These are phyloP conservation scores for Pyronema omphalodes DNA, from an alignment of 495 filamentous ascomycete genomes.

Conservation along the genomic window DNA sequence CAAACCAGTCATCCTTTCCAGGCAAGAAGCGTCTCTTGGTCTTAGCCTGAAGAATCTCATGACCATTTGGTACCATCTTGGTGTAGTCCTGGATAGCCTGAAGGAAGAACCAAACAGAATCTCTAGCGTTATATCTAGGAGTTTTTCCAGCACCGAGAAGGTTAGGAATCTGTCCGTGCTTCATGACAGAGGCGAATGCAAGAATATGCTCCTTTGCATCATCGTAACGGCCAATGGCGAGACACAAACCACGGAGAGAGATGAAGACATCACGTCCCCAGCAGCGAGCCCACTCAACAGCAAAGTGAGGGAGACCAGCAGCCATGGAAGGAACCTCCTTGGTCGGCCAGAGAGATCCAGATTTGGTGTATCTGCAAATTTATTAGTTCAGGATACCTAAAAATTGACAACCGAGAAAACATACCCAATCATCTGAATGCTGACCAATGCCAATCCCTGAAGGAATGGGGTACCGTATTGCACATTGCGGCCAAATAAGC, in stretches of 20 bases:
- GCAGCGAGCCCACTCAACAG: conserved; percentile 81
- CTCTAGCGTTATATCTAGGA: conserved; percentile 93
- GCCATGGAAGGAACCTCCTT: conserved; percentile 73
- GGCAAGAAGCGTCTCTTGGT: conserved; percentile 80
- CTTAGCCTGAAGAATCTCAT: conserved; percentile 52
- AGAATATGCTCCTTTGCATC: conserved; percentile 87
- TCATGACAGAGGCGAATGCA: conserved; percentile 89
- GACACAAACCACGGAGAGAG: conserved; percentile 70
- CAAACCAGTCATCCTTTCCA: conserved; percentile 87
- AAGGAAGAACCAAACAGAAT: conserved; percentile 94
- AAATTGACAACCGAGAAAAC: neutral
- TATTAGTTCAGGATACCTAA: neutral
- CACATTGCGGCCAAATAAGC: conserved; percentile 59
- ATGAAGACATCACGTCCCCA: conserved; percentile 98
- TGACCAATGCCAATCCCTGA: conserved; percentile 72
- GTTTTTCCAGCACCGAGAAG: conserved; percentile 65
- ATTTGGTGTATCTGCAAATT: conserved; percentile 44
- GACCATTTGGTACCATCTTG: conserved; percentile 60
- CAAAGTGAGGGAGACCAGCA: conserved; percentile 88
- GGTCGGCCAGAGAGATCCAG: conserved; percentile 72
- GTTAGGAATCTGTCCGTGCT: conserved; percentile 98
- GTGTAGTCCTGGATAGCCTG: conserved; percentile 90
- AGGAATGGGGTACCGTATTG: conserved; percentile 67
- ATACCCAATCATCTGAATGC: conserved; percentile 63
- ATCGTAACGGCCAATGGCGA: conserved; percentile 69